Conservation (phyloP, 2,329 filamentous ascomycete genomes). For the Chalaropsis ovoidea region DNA sequence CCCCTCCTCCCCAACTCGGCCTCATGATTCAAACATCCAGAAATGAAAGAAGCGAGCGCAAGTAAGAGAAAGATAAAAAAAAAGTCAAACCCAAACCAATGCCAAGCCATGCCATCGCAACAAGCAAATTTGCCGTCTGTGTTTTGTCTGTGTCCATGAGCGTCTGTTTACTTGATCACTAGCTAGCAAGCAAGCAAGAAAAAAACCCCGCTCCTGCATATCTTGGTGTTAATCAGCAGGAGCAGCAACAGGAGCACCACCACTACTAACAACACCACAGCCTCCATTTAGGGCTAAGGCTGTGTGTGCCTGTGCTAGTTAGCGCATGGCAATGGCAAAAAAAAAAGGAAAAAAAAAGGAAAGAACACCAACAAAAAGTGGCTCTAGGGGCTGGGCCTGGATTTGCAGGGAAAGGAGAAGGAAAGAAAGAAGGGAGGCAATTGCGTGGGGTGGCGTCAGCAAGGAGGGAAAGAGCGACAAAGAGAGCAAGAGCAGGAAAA, state of each 20-base stretch:
- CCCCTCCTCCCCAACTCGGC: neutral
- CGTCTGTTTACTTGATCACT: too few relatives aligned
- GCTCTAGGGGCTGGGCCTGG: neutral
- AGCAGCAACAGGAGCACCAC: too few relatives aligned
- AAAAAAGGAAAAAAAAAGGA: neutral
- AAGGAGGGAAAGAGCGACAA: neutral
- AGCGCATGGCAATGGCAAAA: neutral
- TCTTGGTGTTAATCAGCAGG: neutral
- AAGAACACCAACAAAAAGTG: neutral
- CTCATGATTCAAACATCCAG: neutral
- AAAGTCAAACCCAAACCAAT: neutral
- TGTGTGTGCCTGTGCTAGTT: neutral
- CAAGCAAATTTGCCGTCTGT: neutral
- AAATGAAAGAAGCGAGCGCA: slow-evolving; percentile 8
- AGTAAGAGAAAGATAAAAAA: slow-evolving; percentile 8
- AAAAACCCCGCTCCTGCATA: too few relatives aligned
- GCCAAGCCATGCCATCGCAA: slow-evolving; percentile 4
- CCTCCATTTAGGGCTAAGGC: neutral
- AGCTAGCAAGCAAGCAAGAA: too few relatives aligned
- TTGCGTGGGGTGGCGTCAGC: slow-evolving; percentile 5
- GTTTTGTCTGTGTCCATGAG: neutral
- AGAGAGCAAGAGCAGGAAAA: neutral
- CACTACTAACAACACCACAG: too few relatives aligned
- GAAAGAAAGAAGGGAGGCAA: neutral
- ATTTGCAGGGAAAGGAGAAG: neutral